Percentiles rank a stretch among this genome's conserved stretches.
phyloP scores from a whole-genome alignment of 352 stramenopile genomes.

The Pythium sukuiense region DNA sequence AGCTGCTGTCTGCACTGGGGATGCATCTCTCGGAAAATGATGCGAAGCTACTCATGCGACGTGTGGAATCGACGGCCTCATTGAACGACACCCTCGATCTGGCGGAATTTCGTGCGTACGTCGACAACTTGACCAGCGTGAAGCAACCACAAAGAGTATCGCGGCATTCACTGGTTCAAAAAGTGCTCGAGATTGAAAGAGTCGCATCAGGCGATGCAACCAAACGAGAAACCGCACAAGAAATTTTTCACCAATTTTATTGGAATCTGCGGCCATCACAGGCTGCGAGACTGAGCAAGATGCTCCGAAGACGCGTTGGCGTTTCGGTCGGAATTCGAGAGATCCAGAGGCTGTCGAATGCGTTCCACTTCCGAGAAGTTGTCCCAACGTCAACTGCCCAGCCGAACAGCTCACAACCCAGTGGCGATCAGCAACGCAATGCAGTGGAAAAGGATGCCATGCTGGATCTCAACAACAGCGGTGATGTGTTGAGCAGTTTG shows the following conservation, averaged over 20 bases:
- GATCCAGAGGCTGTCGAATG: conserved; percentile 41
- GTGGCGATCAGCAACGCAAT: neutral
- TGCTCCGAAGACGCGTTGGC: conserved; percentile 31
- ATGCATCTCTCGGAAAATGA: conserved; percentile 43
- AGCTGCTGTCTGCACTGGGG: conserved; percentile 41
- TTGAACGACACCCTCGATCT: conserved; percentile 29
- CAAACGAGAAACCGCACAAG: conserved; percentile 17
- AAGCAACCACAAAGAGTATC: neutral
- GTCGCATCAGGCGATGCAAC: neutral
- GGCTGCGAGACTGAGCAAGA: conserved; percentile 26
- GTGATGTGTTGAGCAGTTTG: conserved; percentile 32
- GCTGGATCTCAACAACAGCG: conserved; percentile 38
- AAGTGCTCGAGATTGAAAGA: neutral
- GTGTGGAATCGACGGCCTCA: conserved; percentile 29
- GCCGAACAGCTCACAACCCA: neutral
- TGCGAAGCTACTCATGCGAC: conserved; percentile 45
- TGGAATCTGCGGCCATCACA: conserved; percentile 40
- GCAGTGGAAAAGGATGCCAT: conserved; percentile 31
- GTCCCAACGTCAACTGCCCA: conserved; percentile 10
- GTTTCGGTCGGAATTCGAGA: conserved; percentile 32
- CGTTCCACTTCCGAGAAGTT: conserved; percentile 44
- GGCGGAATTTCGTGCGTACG: conserved; percentile 33
- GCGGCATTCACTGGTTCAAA: neutral
- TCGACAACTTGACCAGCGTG: conserved; percentile 10
- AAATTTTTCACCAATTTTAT: conserved; percentile 48